Conservation (phyloP, 2,329 filamentous ascomycete species). For the Pseudogymnoascus sp. region DNA sequence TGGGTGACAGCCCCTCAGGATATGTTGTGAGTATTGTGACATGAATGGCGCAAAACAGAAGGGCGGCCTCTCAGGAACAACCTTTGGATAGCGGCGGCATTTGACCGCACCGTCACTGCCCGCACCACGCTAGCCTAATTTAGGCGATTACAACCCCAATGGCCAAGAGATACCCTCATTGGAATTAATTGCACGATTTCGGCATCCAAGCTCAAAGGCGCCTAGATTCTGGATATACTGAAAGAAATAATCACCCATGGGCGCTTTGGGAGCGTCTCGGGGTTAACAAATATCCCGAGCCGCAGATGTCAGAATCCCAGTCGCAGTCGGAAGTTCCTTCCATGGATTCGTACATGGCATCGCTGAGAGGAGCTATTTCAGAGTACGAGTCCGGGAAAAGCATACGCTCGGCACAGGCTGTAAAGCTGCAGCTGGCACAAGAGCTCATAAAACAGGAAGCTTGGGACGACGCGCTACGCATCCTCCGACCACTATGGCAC, state of each 20-base stretch:
- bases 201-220: not conserved
- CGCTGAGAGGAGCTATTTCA: not conserved
- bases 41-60: conserved; percentile 5
- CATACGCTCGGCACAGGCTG: conserved; percentile 1
- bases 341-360: conserved; percentile 1
- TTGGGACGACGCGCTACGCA: conserved; percentile 45
- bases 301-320: conserved; percentile 1
- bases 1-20: not conserved
- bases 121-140: conserved; percentile 4
- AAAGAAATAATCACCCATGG: conserved; percentile 4
- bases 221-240: conserved; percentile 2
- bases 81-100: conserved; percentile 4
- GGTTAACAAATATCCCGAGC: conserved; percentile 1
- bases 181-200: not conserved
- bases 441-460: conserved; percentile 42
- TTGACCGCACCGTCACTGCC: conserved; percentile 4
- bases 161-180: conserved; percentile 5
- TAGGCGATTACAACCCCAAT: conserved; percentile 8
- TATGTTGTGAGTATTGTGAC: conserved; percentile 6
- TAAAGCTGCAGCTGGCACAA: conserved; percentile 42
- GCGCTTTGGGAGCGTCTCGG: conserved; percentile 7
- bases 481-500: conserved; percentile 50
- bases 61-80: conserved; percentile 1
- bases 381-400: not conserved
- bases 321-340: conserved; percentile 2